Base-by-base conservation (phyloP, 108 stramenopile genomes). In the Cyclotella cryptica region DNA sequence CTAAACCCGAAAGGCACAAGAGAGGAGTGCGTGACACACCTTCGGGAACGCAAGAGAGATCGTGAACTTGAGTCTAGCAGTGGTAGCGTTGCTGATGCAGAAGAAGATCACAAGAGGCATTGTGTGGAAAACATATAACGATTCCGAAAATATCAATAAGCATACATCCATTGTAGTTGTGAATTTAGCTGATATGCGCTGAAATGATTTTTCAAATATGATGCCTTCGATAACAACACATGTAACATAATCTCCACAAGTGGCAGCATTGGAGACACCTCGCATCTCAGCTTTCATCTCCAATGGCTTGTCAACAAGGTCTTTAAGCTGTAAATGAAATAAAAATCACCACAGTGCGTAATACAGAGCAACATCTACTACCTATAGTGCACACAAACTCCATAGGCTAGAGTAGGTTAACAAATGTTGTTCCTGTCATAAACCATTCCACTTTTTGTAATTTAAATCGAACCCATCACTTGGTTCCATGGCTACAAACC, bases 1-100 rank as follows among this genome's bases (percentile, higher is more conserved):
- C 49, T 85, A 43, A 84, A 95, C 74, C 94, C 94, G 7, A 63
- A 72, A 7, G 94, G 92, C 41, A 85, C 92, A 18, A 78, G 69
- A 47, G 88, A 92, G 21, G 89, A 92, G 13, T 89, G 88, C 46
- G 66, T 81, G 57, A 39, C 61, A 2, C 86, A 92, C 69, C 77
- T 95, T 54, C 79, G 74, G 44, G 65, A 67, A n/a, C 72, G 84
- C 39, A 86, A 87, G 60, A 78, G 77, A 35, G 69, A 77, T 51
- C 66, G 83, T 68, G 90, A 91, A 41, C 57, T 62, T 18, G 80
- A 82, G 44, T 55, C 28, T 26, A 74, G 43, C 1, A 51, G 42
- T 18, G 43, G 51, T 18, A 49, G 19, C 41, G 26, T 10, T 45
- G 42, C 8, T 22, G 66, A 57, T 29, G 39, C 19, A 17, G 74